Evolutionary conservation across 345 rosid species (phyloP), one percentile per base, ranked within the genome.

Genomic region (Bruguiera parviflora): DNA sequence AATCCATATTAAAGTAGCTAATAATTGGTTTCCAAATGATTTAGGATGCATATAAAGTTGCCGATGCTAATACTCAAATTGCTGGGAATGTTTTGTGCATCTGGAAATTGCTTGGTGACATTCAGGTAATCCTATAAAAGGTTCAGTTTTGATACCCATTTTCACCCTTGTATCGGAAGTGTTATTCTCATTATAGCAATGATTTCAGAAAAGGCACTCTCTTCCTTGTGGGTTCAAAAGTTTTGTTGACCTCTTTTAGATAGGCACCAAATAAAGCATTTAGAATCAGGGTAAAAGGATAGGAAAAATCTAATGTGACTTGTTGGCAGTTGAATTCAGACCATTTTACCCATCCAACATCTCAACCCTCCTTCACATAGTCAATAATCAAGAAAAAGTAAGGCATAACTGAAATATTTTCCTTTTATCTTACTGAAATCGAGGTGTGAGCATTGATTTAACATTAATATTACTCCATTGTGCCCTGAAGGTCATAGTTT

Each of bases 41-140:
- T 65, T 85, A 92, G 99, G 96, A 92, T 63, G 96, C 97, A 43
- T 52, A 81, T 59, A 77, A 85, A 87, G 84, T 89, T 53, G 85
- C 84, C 39, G 74, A 76, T 65, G 66, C 56, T 33, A 82, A 80
- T 71, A 74, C 87, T 68, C 73, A 53, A n/a, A 74, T 79, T 69
- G 86, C 87, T 78, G 87, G 89, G 75, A 88, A 87, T 75, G 64
- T 81, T 76, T 88, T 93, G 28, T 86, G 83, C 77, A 64, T 81
- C 66, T 95, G 99, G 99, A 95, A 95, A 85, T 78, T 92, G 87
- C 85, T 70, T 69, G 99, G 91, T 73, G 97, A 95, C 81, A 86
- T 92, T 80, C 86, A 86, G 92, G 97, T 92, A 61, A 64, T 53
- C 58, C 24, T 58, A 18, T 47, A 27, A 19, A 57, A 19, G 19